These are phyloP conservation scores for Pirum gemmata DNA, from an alignment of 78 protist genomes.

Conservation along the genomic window DNA sequence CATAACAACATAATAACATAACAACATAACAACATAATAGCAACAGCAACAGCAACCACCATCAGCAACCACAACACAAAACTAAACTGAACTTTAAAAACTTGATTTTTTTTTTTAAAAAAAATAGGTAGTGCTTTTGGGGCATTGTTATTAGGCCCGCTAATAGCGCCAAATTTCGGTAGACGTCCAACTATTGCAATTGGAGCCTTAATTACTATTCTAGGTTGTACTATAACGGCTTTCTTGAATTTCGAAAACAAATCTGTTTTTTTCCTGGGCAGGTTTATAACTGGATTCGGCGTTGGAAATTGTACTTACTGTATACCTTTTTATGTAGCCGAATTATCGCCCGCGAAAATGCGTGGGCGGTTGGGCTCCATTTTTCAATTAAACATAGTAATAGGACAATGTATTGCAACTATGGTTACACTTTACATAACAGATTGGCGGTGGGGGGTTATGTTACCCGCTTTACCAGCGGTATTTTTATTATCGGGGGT, in stretches of 20 bases:
- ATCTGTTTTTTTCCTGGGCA: constrained; percentile 1
- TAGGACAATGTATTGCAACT: background rate
- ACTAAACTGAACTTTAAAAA: too few species aligned
- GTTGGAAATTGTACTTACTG: background rate
- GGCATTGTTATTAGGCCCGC: constrained; percentile 27
- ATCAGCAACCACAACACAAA: too few species aligned
- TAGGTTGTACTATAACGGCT: constrained; percentile 6
- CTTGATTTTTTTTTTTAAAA: too few species aligned
- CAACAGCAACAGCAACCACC: too few species aligned
- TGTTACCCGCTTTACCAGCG: constrained; percentile 34
- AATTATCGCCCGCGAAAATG: background rate
- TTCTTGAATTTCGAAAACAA: background rate
- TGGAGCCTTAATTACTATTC: background rate
- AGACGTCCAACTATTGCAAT: background rate
- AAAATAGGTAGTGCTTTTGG: constrained; percentile 21
- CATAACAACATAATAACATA: too few species aligned
- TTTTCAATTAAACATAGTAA: constrained; percentile 22
- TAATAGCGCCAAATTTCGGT: background rate
- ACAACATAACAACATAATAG: too few species aligned
- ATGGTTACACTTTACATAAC: background rate
- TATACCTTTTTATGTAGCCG: constrained; percentile 23
- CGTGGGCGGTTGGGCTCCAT: background rate
- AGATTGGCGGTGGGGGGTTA: background rate
- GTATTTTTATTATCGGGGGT: background rate
- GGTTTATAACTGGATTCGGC: constrained; percentile 20